These are phyloP conservation scores for Plasmodium vinckei DNA, from an alignment of 169 alveolate genomes.

Conservation along the genomic window DNA sequence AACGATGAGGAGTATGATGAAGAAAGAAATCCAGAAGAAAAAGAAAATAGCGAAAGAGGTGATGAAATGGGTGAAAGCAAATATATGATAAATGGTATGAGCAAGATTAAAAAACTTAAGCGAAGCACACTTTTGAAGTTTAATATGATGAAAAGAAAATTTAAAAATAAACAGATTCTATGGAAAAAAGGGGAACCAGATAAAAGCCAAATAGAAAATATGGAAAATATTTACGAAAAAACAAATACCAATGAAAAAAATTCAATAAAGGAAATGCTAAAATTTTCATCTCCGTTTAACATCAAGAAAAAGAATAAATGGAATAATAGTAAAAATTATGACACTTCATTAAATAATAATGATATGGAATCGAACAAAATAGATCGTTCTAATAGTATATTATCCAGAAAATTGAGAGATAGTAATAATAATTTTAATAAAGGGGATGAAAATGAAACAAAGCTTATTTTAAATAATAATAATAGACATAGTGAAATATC, in stretches of 20 bases:
- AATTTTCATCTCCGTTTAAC: conserved; percentile 9
- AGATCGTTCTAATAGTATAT: too few species aligned
- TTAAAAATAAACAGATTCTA: neutral
- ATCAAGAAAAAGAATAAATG: neutral
- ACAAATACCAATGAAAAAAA: neutral
- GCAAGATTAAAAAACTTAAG: neutral
- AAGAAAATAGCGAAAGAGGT: conserved; percentile 19
- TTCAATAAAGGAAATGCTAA: neutral
- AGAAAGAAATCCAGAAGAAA: conserved; percentile 15
- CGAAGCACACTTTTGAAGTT: neutral
- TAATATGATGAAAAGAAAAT: conserved; percentile 1
- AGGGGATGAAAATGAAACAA: conserved; percentile 1
- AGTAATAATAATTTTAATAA: conserved; percentile 5
- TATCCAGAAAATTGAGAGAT: neutral
- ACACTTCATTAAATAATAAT: neutral
- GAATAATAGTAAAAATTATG: neutral
- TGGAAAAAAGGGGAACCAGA: neutral
- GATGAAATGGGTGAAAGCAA: neutral
- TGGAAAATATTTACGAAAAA: conserved; percentile 8
- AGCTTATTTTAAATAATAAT: neutral
- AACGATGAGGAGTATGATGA: conserved; percentile 49
- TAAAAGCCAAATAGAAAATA: conserved; percentile 5
- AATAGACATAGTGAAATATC: neutral
- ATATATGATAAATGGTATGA: neutral
- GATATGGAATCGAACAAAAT: too few species aligned